Percentiles rank a stretch among this genome's conserved stretches.
Conservation (phyloP, 805 yeast genomes). For the Starmera amethionina region DNA sequence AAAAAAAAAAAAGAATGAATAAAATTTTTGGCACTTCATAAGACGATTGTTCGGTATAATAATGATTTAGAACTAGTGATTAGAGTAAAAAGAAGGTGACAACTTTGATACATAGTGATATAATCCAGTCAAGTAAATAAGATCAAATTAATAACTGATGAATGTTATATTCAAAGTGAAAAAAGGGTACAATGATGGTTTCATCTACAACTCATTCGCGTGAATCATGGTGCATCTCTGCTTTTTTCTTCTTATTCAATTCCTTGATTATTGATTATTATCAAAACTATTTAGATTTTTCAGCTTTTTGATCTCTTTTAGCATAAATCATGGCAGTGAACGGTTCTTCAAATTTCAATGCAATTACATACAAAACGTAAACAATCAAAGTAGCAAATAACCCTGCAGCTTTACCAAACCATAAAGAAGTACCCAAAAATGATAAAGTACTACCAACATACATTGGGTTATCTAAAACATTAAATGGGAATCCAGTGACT, state of each 20-base stretch:
- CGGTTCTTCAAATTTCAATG: slow-evolving; percentile 88
- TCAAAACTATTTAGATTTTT: slow-evolving; percentile 13
- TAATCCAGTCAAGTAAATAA: too few relatives aligned
- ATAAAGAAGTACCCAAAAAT: slow-evolving; percentile 84
- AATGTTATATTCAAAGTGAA: too few relatives aligned
- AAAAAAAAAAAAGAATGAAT: too few relatives aligned
- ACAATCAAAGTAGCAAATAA: slow-evolving; percentile 64
- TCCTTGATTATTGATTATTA: background rate
- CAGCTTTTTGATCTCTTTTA: slow-evolving; percentile 37
- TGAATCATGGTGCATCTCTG: too few relatives aligned
- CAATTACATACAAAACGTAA: slow-evolving; percentile 71
- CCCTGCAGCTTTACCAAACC: slow-evolving; percentile 88
- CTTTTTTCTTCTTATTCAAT: background rate
- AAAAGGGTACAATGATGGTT: too few relatives aligned
- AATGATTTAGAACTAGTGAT: too few relatives aligned
- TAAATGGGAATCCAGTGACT: slow-evolving; percentile 91
- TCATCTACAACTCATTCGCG: too few relatives aligned
- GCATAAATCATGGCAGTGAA: slow-evolving; percentile 89
- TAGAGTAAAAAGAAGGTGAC: too few relatives aligned
- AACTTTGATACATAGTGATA: too few relatives aligned
- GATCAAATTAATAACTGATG: too few relatives aligned
- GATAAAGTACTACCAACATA: slow-evolving; percentile 86
- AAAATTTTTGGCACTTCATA: too few relatives aligned
- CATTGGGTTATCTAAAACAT: slow-evolving; percentile 89
- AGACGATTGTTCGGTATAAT: too few relatives aligned